These are phyloP conservation scores for Albatrellus sp. DNA, from an alignment of 1,284 basidiomycete genomes.

Conservation along the genomic window DNA sequence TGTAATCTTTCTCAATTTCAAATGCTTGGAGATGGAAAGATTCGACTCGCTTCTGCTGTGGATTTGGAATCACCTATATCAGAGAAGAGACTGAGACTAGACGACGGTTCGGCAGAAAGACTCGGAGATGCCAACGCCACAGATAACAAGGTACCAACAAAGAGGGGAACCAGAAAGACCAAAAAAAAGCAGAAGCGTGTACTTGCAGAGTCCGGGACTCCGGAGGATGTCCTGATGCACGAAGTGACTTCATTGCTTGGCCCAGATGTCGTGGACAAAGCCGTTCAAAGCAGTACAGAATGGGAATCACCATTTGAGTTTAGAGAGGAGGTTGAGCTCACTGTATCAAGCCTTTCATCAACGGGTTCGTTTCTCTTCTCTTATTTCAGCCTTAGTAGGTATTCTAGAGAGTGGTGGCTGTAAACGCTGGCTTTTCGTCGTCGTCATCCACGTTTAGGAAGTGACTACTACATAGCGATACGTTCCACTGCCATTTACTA, in stretches of 20 bases:
- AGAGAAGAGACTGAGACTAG: constrained; percentile 25
- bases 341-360: constrained; percentile 50
- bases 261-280: constrained; percentile 36
- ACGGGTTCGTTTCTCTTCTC: constrained; percentile 35
- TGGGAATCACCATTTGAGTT: constrained; percentile 49
- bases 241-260: constrained; percentile 67
- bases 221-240: constrained; percentile 64
- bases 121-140: background rate
- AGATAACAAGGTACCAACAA: background rate
- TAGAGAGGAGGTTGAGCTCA: constrained; percentile 54
- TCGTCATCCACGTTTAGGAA: too few relatives aligned
- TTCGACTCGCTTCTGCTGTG: constrained; percentile 1
- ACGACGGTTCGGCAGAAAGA: background rate
- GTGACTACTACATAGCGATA: too few relatives aligned
- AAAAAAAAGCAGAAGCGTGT: constrained; percentile 16
- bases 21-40: background rate
- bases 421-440: background rate
- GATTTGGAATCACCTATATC: constrained; percentile 2
- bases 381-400: constrained; percentile 5
- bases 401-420: background rate
- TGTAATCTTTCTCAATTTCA: too few relatives aligned
- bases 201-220: constrained; percentile 51
- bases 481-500: too few relatives aligned
- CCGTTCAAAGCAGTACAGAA: constrained; percentile 36
- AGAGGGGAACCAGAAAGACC: constrained; percentile 9